Evolutionary conservation across 768 basidiomycete genomes (phyloP), one percentile per base, ranked within the genome.

Genomic region (Leccinum imitatum): DNA sequence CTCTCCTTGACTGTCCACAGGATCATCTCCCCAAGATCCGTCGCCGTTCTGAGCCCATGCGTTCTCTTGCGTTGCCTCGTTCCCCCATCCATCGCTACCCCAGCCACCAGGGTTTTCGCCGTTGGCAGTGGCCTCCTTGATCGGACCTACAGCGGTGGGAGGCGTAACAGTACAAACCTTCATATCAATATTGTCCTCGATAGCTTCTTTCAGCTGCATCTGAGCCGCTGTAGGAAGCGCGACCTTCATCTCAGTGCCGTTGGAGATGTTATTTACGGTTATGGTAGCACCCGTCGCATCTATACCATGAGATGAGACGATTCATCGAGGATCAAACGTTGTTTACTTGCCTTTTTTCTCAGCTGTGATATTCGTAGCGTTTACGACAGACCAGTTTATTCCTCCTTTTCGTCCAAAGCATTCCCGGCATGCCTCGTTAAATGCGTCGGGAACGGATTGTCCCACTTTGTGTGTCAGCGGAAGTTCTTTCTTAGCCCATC

Each of bases 381-480:
- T 61, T 17, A 59, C 56, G n/a, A 63, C 14, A 3, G 64, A 53
- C 63, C 73, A 73, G 52, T 78, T 80, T 0, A 76, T 73, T 9
- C 80, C 77, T 4, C 78, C 74, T 60, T 79, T 78, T 33, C 67
- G 68, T 15, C 82, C 87, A 73, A 82, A 89, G 39, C 78, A 77
- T 1, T 71, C 73, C 14, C 74, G 72, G 64, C 82, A 86, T 0
- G 78, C 85, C 31, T 69, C 64, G 64, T 80, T 81, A 61, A 89
- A 81, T 3, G 70, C 30, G 46, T 83, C 81, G 0, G 81, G 78
- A 33, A 83, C 62, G 1, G 66, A 64, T 47, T 71, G 65, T 17
- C 75, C 77, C 23, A 84, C 71, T 37, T 69, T 71, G 65, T 71
- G 69, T 21, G 80, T 79, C 56, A 71, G 54, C 11, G 80, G 82